Conservation (phyloP, 495 filamentous ascomycete genomes). For the Cercophora scortea region DNA sequence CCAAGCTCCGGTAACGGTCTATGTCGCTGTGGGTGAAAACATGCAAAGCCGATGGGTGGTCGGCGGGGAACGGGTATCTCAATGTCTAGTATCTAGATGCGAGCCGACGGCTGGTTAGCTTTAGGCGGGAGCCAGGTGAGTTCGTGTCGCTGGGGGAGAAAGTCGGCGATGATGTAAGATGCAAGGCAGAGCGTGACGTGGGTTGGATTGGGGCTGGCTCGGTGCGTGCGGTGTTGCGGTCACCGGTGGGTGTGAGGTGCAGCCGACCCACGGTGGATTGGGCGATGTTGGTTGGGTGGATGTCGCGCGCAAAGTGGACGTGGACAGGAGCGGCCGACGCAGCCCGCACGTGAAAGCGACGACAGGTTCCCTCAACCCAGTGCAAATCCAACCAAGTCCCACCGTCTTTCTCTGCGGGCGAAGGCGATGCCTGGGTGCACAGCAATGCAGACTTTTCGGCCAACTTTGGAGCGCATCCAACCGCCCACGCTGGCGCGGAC, state of each 20-base stretch:
- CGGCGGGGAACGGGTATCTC: constrained; percentile 19
- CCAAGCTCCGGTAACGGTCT: not conserved
- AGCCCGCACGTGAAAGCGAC: not conserved
- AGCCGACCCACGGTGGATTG: not conserved
- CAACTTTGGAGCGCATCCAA: not conserved
- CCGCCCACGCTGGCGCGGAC: not conserved
- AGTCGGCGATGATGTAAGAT: constrained; percentile 5
- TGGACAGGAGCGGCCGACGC: not conserved
- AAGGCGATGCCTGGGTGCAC: no score
- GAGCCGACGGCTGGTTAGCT: constrained; percentile 6
- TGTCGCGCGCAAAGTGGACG: not conserved
- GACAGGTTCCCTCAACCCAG: no score
- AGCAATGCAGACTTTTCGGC: not conserved
- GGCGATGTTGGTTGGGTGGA: not conserved
- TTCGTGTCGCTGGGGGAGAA: not conserved
- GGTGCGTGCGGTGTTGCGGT: no score
- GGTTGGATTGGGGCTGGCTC: not conserved
- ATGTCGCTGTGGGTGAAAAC: not conserved
- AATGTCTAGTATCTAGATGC: constrained; percentile 19
- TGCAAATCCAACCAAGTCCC: not conserved
- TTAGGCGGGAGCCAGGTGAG: not conserved
- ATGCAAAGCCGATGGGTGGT: constrained; percentile 6
- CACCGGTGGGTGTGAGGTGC: not conserved
- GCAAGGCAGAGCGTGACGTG: not conserved
- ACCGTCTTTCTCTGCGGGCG: not conserved